Base-by-base conservation (phyloP, 1,284 basidiomycete species). In the Flammula alnicola region DNA sequence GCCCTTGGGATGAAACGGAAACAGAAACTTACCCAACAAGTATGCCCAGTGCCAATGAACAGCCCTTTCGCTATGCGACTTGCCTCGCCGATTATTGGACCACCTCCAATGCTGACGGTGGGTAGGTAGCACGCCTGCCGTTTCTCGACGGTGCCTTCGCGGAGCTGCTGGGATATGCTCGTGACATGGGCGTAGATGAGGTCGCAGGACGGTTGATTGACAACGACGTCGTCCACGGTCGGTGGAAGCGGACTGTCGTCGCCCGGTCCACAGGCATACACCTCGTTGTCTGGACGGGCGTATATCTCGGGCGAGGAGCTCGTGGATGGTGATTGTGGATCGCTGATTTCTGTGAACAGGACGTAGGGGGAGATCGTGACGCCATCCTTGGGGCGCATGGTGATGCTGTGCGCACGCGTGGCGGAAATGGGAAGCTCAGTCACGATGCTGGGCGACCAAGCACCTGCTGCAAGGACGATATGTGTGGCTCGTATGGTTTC, bases 381-480 rank as follows among this genome's bases (percentile, higher is more conserved):
- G n/a, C 59, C 64, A n/a, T 72, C 63, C 27, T 61, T 62, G 3
- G 76, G 74, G 25, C 61, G 81, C 54, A 88, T 79, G 3, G 79
- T 81, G 60, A 89, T 76, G 59, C 84, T 87, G 65, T 89, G 86
- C 0, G 84, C 86, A 43, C 87, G 83, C 3, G 75, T 82, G 29
- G 75, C 76, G 11, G 68, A 62, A 54, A 89, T 77, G 11, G 85
- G 84, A 23, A 88, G 72, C 5, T 68, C 57, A 9, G 76, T 69
- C 26, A 79, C 31, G 51, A 89, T 63, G 6, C 60, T 64, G 8
- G 91, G 80, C 0, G 93, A 92, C 95, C 95, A 98, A 1, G 92
- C 91, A 10, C 94, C 94, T 9, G 90, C 89, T 23, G 87, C 80
- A 45, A 97, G 67, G 26, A 96, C 74, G 43, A 95, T 77, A 51